Base-by-base conservation (phyloP, 2,329 filamentous ascomycete genomes). In the Bipolaris gigantea region DNA sequence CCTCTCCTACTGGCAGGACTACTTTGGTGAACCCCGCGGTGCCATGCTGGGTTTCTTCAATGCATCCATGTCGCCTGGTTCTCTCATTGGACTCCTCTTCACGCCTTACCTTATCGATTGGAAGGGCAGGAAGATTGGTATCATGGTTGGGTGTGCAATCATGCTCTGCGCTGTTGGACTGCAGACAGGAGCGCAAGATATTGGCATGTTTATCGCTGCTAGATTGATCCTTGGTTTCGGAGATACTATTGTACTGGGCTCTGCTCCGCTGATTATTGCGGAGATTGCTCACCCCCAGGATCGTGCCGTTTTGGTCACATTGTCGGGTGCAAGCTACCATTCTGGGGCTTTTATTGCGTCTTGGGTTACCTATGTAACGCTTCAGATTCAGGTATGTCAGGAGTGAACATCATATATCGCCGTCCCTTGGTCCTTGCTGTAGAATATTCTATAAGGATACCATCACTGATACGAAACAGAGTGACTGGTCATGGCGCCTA, bases 401-500 rank as follows among this genome's bases (percentile, higher is more conserved):
- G 10, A 18, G 9, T 0, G 2, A 23, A 4, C 0, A 6, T 13
- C 8, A 27, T 48, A n/a, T 18, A 3, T 11, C 30, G 6, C 16
- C 3, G 15, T 38, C 6, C 2, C n/a, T 16, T 11, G 1, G 16
- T 19, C 9, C 10, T 2, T 19, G 30, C 27, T 18, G 13, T 34
- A 3, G 5, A 2, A 11, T 3, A 5, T 16, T 6, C 13, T n/a
- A 36, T 7, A 3, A 18, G 3, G 3, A 5, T 11, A 11, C 7
- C 4, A 27, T 18, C 2, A 55, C 47, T 46, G 10, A 55, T 35
- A 11, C 11, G 2, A 15, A 16, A 33, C 39, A 55, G 55, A 84
- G 52, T 44, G 78, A 81, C 66, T 82, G 79, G 80, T 74, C 76
- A 19, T 65, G 61, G 81, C 72, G 78, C 35, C 72, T 81, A 6